These are phyloP conservation scores for Tubosaeta brunneosetosa DNA, from an alignment of 768 basidiomycete genomes.

Conservation along the genomic window DNA sequence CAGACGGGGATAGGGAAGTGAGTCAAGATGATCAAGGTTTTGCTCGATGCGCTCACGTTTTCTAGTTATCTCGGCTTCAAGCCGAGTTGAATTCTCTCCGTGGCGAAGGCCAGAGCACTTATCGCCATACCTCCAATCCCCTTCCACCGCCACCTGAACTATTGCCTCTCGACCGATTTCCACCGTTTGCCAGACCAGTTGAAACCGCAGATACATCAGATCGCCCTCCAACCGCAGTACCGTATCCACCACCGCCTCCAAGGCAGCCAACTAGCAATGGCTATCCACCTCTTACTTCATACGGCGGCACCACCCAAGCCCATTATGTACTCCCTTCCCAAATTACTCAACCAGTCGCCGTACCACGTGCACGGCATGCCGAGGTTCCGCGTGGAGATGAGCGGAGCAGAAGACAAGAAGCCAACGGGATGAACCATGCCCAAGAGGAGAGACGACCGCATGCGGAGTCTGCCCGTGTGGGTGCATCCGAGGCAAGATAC, in stretches of 20 bases:
- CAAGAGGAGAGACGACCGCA: slow-evolving; percentile 14
- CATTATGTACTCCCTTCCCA: slow-evolving; percentile 12
- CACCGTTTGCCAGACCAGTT: slow-evolving; percentile 36
- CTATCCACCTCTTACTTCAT: slow-evolving; percentile 7
- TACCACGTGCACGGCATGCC: slow-evolving; percentile 20
- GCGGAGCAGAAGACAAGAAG: slow-evolving; percentile 17
- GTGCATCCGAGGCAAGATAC: slow-evolving; percentile 5
- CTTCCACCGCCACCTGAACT: slow-evolving; percentile 56
- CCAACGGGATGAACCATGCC: slow-evolving; percentile 7
- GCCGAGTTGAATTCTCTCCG: slow-evolving; percentile 35
- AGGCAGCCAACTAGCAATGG: slow-evolving; percentile 17
- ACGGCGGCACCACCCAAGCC: slow-evolving; percentile 10
- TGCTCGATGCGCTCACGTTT: slow-evolving; percentile 19
- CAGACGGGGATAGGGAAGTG: slow-evolving; percentile 23
- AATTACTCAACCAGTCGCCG: slow-evolving; percentile 13
- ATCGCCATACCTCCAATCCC: slow-evolving; percentile 40
- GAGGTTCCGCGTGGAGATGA: slow-evolving; percentile 21
- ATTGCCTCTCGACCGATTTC: slow-evolving; percentile 41
- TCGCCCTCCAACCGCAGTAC: slow-evolving; percentile 16
- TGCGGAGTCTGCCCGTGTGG: slow-evolving; percentile 10
- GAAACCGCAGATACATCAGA: slow-evolving; percentile 19
- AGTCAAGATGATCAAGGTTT: slow-evolving; percentile 13
- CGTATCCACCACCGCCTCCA: slow-evolving; percentile 28
- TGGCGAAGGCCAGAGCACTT: slow-evolving; percentile 27
- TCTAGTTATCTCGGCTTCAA: slow-evolving; percentile 32